Evolutionary conservation across 805 yeast genomes (phyloP).

Genomic region (Yarrowia phangngaensis): DNA sequence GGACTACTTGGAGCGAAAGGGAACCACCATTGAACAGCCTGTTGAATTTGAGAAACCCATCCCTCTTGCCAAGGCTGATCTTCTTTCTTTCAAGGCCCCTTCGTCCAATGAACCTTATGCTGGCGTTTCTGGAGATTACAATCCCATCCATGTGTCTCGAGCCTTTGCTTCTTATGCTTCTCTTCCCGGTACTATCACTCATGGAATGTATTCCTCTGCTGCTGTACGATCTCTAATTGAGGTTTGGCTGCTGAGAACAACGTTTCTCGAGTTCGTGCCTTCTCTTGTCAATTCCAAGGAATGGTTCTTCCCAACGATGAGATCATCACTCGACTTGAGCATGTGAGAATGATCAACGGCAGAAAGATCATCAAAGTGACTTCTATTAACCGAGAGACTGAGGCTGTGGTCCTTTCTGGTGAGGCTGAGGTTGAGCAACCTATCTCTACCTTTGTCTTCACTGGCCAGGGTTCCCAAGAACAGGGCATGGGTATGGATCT

Average conservation of each 20-base stretch:
- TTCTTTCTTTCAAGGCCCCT: slow-evolving; percentile 63
- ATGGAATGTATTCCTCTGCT: slow-evolving; percentile 98
- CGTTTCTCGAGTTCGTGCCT: slow-evolving; percentile 92
- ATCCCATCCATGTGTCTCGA: slow-evolving; percentile 96
- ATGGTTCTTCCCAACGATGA: slow-evolving; percentile 97
- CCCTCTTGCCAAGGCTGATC: slow-evolving; percentile 59
- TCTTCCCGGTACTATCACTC: slow-evolving; percentile 96
- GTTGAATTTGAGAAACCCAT: slow-evolving; percentile 83
- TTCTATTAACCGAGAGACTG: slow-evolving; percentile 78
- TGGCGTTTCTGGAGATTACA: slow-evolving; percentile 95
- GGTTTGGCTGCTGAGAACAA: slow-evolving; percentile 97
- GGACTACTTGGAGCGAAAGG: slow-evolving; percentile 88
- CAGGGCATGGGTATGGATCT: slow-evolving; percentile 99
- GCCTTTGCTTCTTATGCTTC: slow-evolving; percentile 90
- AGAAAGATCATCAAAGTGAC: slow-evolving; percentile 94
- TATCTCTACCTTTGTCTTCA: slow-evolving; percentile 90
- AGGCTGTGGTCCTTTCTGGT: slow-evolving; percentile 73
- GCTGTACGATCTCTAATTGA: slow-evolving; percentile 92
- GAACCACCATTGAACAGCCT: slow-evolving; percentile 91
- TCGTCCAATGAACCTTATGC: slow-evolving; percentile 96
- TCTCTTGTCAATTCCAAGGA: slow-evolving; percentile 83
- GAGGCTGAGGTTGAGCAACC: slow-evolving; percentile 99
- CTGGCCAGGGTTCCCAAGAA: slow-evolving; percentile 99
- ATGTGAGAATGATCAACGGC: slow-evolving; percentile 98
- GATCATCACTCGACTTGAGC: slow-evolving; percentile 82